Evolutionary conservation across 495 filamentous ascomycete genomes (phyloP), one percentile per base, ranked within the genome.

Genomic region (Penicillium verhagenii): DNA sequence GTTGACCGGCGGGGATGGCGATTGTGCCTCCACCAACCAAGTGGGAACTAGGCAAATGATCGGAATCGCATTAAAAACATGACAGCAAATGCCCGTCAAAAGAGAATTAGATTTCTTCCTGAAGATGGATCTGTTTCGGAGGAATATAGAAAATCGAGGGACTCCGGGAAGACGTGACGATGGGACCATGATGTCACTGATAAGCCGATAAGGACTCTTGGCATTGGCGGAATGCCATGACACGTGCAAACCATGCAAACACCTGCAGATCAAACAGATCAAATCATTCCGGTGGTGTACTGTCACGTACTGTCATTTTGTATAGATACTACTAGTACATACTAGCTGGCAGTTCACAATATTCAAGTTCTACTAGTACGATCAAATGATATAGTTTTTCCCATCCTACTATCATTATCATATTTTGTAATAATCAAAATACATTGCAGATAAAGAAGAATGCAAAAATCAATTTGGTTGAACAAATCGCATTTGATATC

Each of bases 131-230:
- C 23, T 44, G 21, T 10, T 52, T 20, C 11, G 3, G 13, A 1
- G 19, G 35, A 37, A 37, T 8, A 9, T 37, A 18, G 39, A 47
- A 53, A 51, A 47, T 21, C 26, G 29, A 37, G 33, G 49, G 9
- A 13, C n/a, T 50, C 9, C 53, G 35, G 57, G 64, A 50, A 65
- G 64, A 67, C 64, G 64, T 64, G 64, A 52, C 64, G 57, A 62
- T 55, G 47, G 54, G 37, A 8, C 5, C 16, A 50, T 56, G 49
- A 67, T 53, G 59, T 67, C 56, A 65, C 42, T 39, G 33, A 45
- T 52, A 62, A 62, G 40, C 44, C 37, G 60, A 63, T 63, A 63
- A 63, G 60, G 11, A 38, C 16, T 23, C 43, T 38, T 40, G 19
- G 28, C 33, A 11, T 23, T 20, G 11, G 18, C n/a, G 43, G 52